A percentile compares a stretch with the other conserved stretches of the same genome.
Evolutionary conservation across 139 green algal genomes (phyloP).

Genomic region (Tetradesmus lagerheimii): DNA sequence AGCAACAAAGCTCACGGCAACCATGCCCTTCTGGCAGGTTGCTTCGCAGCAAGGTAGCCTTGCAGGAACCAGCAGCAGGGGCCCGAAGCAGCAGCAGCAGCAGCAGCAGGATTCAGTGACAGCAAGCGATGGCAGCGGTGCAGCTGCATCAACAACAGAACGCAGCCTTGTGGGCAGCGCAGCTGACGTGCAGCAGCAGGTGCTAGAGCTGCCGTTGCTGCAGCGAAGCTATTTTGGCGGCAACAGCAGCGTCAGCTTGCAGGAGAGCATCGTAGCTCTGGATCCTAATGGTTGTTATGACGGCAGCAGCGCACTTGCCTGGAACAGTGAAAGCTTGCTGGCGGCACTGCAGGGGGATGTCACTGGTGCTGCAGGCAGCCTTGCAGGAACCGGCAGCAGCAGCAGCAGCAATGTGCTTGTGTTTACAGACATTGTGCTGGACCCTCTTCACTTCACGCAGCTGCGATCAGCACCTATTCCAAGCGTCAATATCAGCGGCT

Average conservation of each 20-base stretch:
- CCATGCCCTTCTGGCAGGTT: slow-evolving; percentile 33
- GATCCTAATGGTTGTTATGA: not conserved
- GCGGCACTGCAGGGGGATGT: not conserved
- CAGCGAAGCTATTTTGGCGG: not conserved
- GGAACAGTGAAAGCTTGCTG: not conserved
- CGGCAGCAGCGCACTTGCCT: not conserved
- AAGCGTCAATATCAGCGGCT: not conserved
- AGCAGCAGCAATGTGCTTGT: not conserved
- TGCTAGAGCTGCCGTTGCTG: not conserved
- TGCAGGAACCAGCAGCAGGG: not conserved
- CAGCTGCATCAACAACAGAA: not conserved
- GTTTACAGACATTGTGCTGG: not conserved
- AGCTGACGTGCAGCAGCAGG: not conserved
- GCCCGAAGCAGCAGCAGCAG: not conserved
- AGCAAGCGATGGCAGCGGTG: not conserved
- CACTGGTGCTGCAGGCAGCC: not conserved
- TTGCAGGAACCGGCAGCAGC: not conserved
- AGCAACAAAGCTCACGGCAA: not conserved
- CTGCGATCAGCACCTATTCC: not conserved
- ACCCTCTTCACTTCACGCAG: not conserved
- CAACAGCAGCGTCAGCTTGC: slow-evolving; percentile 16
- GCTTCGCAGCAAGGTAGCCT: not conserved
- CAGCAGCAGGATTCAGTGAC: not conserved
- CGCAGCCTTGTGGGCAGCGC: not conserved
- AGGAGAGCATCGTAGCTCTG: not conserved